Base-by-base conservation (phyloP, 495 filamentous ascomycete species). In the Jackrogersella multiformis region DNA sequence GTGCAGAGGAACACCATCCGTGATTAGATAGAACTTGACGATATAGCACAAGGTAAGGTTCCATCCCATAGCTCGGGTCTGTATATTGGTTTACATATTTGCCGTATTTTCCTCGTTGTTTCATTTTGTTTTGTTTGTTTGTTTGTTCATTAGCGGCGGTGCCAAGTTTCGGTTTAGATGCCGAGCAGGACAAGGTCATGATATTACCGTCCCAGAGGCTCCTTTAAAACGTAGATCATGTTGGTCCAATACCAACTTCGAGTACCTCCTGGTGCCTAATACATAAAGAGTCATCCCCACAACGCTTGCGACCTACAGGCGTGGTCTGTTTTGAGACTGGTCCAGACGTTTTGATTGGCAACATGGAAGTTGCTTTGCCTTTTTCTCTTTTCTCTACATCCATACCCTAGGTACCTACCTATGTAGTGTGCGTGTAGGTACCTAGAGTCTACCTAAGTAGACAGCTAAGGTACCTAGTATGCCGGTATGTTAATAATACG, bases 181-280 rank as follows among this genome's bases (percentile, higher is more conserved):
- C 66, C 66, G 59, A 64, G 38, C 24, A 36, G 48, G 49, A 56
- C 63, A 56, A 30, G 58, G 49, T 56, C 44, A 18, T 46, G 36
- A 56, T 64, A 69, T 64, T 64, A 69, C 55, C 60, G 66, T 69
- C 63, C 59, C 66, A 69, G 54, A 69, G 54, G 34, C 59, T 46
- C 36, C 42, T 34, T 26, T 24, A 28, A 38, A 54, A 61, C 60
- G 55, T 70, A 52, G 56, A 61, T 64, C 42, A 64, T 64, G 54
- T 60, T 61, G 44, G 36, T 56, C 55, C 56, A 69, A 56, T 56
- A 64, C 61, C 60, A 64, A 41, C 49, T 35, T 55, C 41, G 51
- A 52, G 28, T 49, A 64, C 39, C 28, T 48, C 32, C 59, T 63
- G 65, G 59, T 59, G 58, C 65, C 65, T 63, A 68, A 58, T 57